Evolutionary conservation across 331 rosid genomes (phyloP).

Genomic region (Prunus yedoensis): DNA sequence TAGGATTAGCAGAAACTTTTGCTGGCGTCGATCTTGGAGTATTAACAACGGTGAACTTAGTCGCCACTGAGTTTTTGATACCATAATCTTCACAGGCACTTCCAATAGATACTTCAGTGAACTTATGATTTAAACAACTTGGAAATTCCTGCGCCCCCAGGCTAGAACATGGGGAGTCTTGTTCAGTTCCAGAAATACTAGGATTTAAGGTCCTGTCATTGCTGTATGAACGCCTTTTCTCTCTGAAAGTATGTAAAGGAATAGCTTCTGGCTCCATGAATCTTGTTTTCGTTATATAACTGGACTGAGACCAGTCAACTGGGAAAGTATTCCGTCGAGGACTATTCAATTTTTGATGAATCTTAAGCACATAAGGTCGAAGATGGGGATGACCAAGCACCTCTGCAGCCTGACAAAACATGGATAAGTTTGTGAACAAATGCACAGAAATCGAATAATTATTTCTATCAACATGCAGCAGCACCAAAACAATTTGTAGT

Average conservation of each 20-base stretch:
- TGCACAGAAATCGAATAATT: neutral
- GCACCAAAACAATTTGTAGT: neutral
- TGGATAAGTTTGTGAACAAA: slow-evolving; percentile 8
- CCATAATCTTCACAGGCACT: slow-evolving; percentile 34
- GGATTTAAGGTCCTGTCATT: slow-evolving; percentile 73
- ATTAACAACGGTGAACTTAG: slow-evolving; percentile 41
- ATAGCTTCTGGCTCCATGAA: slow-evolving; percentile 62
- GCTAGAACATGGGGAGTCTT: slow-evolving; percentile 54
- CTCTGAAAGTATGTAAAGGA: slow-evolving; percentile 44
- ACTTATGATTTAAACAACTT: slow-evolving; percentile 35
- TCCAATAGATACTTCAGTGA: slow-evolving; percentile 43
- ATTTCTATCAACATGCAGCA: neutral
- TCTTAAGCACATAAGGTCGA: slow-evolving; percentile 62
- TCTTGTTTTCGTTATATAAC: slow-evolving; percentile 53
- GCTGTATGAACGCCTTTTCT: slow-evolving; percentile 63
- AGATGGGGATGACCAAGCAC: slow-evolving; percentile 82
- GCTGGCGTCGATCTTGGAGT: slow-evolving; percentile 45
- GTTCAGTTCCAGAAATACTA: slow-evolving; percentile 66
- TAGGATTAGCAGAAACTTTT: slow-evolving; percentile 47
- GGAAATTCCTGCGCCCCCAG: slow-evolving; percentile 42
- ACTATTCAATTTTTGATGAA: slow-evolving; percentile 63
- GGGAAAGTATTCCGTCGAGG: slow-evolving; percentile 67
- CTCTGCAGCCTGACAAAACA: slow-evolving; percentile 71
- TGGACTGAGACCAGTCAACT: slow-evolving; percentile 54
- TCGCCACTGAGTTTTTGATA: slow-evolving; percentile 33